Percentiles rank a stretch among this genome's conserved stretches.
Conservation (phyloP, 2,329 filamentous ascomycete genomes). For the Aspergillus luchuensis region DNA sequence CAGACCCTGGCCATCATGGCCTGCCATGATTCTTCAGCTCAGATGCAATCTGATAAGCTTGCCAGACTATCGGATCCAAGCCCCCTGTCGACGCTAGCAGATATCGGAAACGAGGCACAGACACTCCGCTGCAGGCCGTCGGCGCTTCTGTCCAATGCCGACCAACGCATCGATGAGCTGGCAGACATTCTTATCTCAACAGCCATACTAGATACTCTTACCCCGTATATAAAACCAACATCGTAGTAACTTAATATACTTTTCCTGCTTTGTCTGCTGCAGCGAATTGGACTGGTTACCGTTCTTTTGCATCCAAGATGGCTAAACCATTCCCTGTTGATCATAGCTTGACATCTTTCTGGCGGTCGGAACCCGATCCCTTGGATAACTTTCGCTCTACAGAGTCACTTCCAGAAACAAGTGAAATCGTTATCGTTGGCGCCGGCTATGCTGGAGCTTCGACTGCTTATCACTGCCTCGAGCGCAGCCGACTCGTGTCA, state of each 20-base stretch:
- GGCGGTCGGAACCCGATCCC: constrained; percentile 43
- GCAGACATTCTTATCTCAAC: constrained; percentile 1
- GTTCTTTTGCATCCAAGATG: constrained; percentile 15
- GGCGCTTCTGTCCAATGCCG: not conserved
- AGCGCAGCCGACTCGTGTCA: constrained; percentile 17
- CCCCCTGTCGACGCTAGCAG: not conserved
- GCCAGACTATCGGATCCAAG: not conserved
- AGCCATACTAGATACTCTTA: not conserved
- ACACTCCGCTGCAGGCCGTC: constrained; percentile 1
- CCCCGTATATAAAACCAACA: not conserved
- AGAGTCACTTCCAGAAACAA: constrained; percentile 37
- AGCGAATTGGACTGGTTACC: not conserved
- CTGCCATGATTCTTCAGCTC: not conserved
- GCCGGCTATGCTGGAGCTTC: constrained; percentile 49
- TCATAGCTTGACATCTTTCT: constrained; percentile 42
- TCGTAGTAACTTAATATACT: not conserved
- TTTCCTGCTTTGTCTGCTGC: too few relatives aligned
- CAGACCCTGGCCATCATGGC: not conserved
- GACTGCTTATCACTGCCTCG: constrained; percentile 44
- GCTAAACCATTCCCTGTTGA: constrained; percentile 21
- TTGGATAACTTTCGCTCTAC: constrained; percentile 48
- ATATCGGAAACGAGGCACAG: not conserved
- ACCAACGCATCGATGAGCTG: not conserved
- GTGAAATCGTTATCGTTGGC: constrained; percentile 51
- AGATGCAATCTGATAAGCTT: constrained; percentile 1